A percentile compares a stretch with the other conserved stretches of the same genome.
Conservation (phyloP, 2,329 filamentous ascomycete species). For the Diplodia seriata region DNA sequence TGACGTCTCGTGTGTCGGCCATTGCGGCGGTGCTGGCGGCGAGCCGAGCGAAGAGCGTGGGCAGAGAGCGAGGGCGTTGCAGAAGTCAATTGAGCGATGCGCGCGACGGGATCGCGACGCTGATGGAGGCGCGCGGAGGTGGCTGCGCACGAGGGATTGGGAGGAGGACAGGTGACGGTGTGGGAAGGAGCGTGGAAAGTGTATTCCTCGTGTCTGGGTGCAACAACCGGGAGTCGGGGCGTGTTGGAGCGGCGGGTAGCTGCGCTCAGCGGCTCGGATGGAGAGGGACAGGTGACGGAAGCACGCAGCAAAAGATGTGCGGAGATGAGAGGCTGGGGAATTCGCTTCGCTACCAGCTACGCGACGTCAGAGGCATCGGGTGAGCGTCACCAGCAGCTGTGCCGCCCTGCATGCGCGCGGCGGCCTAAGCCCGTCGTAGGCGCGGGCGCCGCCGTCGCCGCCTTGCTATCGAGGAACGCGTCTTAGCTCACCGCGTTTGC, state of each 20-base stretch:
- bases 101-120: not conserved
- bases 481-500: constrained; percentile 18
- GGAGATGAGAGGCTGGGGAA: constrained; percentile 26
- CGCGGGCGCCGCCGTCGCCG: constrained; percentile 3
- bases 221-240: not conserved
- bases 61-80: not conserved
- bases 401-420: constrained; percentile 18
- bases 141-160: constrained; percentile 1
- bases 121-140: constrained; percentile 18
- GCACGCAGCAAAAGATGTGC: not conserved
- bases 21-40: constrained; percentile 10
- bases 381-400: constrained; percentile 20
- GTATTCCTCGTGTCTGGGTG: too few species aligned
- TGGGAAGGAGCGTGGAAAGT: too few species aligned
- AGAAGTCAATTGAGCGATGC: not conserved
- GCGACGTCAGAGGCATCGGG: constrained; percentile 31
- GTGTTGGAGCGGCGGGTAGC: not conserved
- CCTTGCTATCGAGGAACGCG: constrained; percentile 2
- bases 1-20: constrained; percentile 69
- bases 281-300: constrained; percentile 1
- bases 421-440: not conserved
- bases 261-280: not conserved
- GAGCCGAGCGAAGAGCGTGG: not conserved
- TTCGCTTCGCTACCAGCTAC: constrained; percentile 20
- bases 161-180: too few species aligned